Evolutionary conservation across 305 asterid species (phyloP).

Genomic region (Coffea humblotiana): DNA sequence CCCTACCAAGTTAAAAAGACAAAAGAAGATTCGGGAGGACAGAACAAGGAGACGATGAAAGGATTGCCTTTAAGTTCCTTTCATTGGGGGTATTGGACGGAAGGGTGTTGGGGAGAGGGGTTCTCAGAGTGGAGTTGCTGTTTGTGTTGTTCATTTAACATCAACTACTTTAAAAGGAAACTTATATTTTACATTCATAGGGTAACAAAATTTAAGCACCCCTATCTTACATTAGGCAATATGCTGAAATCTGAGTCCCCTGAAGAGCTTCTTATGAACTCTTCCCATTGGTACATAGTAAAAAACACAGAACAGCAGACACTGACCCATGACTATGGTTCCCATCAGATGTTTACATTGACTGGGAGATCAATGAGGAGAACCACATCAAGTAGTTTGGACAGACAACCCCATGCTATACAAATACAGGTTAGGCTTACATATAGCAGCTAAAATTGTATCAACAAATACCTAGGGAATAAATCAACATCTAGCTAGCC

Average conservation of each 20-base stretch:
- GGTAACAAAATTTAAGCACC: constrained; percentile 17
- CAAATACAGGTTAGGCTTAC: constrained; percentile 15
- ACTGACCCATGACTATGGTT: neutral
- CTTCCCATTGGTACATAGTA: constrained; percentile 8
- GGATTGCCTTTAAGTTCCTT: neutral
- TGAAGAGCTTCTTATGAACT: constrained; percentile 4
- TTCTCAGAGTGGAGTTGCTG: neutral
- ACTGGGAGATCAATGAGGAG: neutral
- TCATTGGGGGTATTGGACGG: neutral
- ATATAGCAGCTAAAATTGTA: constrained; percentile 12
- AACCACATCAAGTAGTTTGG: neutral
- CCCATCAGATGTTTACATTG: constrained; percentile 9
- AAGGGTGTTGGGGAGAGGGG: neutral
- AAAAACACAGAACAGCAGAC: constrained; percentile 1
- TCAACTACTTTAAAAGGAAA: neutral
- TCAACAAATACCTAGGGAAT: constrained; percentile 4
- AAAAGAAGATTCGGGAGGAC: neutral
- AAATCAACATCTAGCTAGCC: constrained; percentile 16
- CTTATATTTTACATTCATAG: constrained; percentile 2
- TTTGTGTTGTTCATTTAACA: neutral
- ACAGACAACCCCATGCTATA: constrained; percentile 9
- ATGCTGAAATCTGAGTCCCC: constrained; percentile 13
- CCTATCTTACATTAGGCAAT: constrained; percentile 19
- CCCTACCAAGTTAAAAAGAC: neutral
- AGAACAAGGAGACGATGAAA: neutral